Base-by-base conservation (phyloP, 2,329 filamentous ascomycete species). In the Botrytis squamosa region DNA sequence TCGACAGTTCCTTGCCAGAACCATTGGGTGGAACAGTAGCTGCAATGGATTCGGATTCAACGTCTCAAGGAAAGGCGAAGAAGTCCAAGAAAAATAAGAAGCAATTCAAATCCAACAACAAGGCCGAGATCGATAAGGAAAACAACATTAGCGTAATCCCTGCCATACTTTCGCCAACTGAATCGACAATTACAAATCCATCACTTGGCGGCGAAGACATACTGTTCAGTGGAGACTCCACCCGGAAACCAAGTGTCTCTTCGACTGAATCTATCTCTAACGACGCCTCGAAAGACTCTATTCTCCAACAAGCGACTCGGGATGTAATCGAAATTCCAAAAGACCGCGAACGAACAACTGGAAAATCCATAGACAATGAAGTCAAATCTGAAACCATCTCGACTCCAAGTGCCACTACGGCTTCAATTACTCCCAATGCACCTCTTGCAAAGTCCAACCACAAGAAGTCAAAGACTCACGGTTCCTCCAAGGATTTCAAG, bases 211-310 rank as follows among this genome's bases (percentile, higher is more conserved):
- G 71, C 22, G 69, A 65, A 33, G 74, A 74, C 16, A 72, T 49
- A 7, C 75, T 75, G 2, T 75, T 74, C 33, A 76, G 74, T 46
- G 60, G 33, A n/a, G 29, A 49, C 18, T 74, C 74, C 0, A 75
- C 71, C 69, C 71, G 75, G 20, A 75, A 76, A n/a, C 69, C 44
- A 44, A 77, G 74, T 71, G 2, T 75, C 9, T 55, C 60, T 18
- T 71, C 42, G 3, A 64, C 40, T 9, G 49, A 68, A 8, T 65
- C 62, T 18, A 18, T 70, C 59, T 29, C 44, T 42, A 46, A 38
- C 20, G 12, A 63, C 29, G 22, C 20, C 6, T 33, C 46, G 22
- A 60, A 40, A 42, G 42, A 38, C 7, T 9, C 25, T 29, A 33
- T 16, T 44, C 29, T 25, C 12, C 36, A 42, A 33, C n/a, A 70